Evolutionary conservation across 495 filamentous ascomycete species (phyloP).

Genomic region (Daldinia concentrica): DNA sequence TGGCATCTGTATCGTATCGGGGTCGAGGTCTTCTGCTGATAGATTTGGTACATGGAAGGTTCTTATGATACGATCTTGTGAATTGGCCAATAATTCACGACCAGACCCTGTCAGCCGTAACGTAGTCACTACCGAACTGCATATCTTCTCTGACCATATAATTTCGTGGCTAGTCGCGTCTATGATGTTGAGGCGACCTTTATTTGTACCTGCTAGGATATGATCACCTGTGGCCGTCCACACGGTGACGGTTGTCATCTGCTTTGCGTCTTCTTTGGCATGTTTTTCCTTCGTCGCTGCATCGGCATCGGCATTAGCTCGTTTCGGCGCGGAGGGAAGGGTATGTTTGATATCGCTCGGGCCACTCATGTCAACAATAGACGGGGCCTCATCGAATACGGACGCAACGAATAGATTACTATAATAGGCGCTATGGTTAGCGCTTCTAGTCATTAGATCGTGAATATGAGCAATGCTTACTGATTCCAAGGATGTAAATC

Average conservation of each 20-base stretch:
- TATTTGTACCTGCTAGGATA: conserved; percentile 89
- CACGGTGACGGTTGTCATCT: conserved; percentile 88
- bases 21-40: conserved; percentile 63
- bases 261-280: conserved; percentile 89
- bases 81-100: conserved; percentile 85
- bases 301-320: conserved; percentile 71
- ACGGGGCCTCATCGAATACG: conserved; percentile 90
- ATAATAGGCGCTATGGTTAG: conserved; percentile 6
- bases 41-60: conserved; percentile 74
- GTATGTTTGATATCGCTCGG: conserved; percentile 71
- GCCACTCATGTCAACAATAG: conserved; percentile 81
- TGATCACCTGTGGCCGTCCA: conserved; percentile 87
- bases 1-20: conserved; percentile 80
- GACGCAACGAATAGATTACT: conserved; percentile 86
- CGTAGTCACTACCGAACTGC: conserved; percentile 86
- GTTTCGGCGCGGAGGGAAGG: conserved; percentile 82
- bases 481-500: conserved; percentile 92
- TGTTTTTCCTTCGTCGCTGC: conserved; percentile 78
- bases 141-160: conserved; percentile 86
- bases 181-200: conserved; percentile 95
- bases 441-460: not conserved
- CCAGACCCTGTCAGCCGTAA: conserved; percentile 85
- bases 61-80: conserved; percentile 89
- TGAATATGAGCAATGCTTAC: conserved; percentile 59
- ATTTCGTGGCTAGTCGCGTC: conserved; percentile 78